Conservation (phyloP, 2,329 filamentous ascomycete genomes). For the Colletotrichum magnum region DNA sequence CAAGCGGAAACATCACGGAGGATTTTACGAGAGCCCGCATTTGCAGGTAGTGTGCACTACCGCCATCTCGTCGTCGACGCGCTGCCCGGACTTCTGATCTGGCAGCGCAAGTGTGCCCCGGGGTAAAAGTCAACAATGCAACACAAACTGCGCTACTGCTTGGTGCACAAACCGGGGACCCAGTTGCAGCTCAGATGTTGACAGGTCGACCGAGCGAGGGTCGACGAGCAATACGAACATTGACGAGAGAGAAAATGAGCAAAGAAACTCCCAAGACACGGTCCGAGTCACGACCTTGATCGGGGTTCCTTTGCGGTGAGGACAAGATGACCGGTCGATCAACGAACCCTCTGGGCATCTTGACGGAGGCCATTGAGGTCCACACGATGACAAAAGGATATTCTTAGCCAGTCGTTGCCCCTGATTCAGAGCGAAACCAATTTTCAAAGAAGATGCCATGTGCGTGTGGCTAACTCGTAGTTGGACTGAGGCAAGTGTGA, state of each 20-base stretch:
- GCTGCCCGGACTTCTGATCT: neutral
- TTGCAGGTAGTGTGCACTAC: neutral
- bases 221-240: slow-evolving; percentile 8
- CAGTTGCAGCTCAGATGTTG: slow-evolving; percentile 17
- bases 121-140: slow-evolving; percentile 17
- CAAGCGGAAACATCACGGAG: slow-evolving; percentile 13
- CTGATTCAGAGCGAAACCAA: slow-evolving; percentile 19
- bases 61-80: slow-evolving; percentile 4
- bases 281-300: slow-evolving; percentile 13
- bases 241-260: neutral
- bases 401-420: slow-evolving; percentile 20
- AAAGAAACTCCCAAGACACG: neutral
- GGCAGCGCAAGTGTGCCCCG: slow-evolving; percentile 1
- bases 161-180: slow-evolving; percentile 4
- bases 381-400: slow-evolving; percentile 12
- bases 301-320: slow-evolving; percentile 5
- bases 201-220: slow-evolving; percentile 19
- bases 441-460: neutral
- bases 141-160: slow-evolving; percentile 5
- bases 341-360: slow-evolving; percentile 7
- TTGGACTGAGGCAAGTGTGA: neutral
- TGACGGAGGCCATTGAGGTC: neutral
- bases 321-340: slow-evolving; percentile 16
- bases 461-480: neutral
- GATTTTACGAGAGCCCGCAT: slow-evolving; percentile 3